Conservation (phyloP, 345 rosid genomes). For the Brassica nigra region DNA sequence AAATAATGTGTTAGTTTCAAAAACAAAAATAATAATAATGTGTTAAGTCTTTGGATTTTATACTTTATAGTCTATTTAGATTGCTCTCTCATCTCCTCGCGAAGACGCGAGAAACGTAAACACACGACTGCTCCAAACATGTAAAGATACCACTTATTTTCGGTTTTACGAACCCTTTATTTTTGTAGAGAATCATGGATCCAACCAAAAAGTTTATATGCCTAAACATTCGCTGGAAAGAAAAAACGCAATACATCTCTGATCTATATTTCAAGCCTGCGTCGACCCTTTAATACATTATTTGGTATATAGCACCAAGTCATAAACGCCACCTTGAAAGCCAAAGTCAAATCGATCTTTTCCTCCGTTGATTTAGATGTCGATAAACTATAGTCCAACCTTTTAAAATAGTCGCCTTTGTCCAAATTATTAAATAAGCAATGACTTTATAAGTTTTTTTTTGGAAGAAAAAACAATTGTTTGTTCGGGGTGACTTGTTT, state of each 20-base stretch:
- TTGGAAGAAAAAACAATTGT: neutral
- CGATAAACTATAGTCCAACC: neutral
- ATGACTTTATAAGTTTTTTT: neutral
- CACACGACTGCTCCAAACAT: too few species aligned
- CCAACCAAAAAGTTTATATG: neutral
- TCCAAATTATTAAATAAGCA: neutral
- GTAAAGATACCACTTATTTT: neutral
- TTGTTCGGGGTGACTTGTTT: neutral
- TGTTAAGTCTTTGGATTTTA: too few species aligned
- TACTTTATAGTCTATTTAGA: neutral
- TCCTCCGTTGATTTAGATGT: neutral
- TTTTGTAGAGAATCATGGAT: neutral
- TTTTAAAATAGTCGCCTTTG: conserved; percentile 4
- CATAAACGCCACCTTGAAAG: neutral
- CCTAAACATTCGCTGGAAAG: neutral
- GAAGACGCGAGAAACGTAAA: too few species aligned
- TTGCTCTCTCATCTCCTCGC: neutral
- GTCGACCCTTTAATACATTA: neutral
- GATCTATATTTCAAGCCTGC: neutral
- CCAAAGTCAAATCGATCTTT: conserved; percentile 2
- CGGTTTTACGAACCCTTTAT: neutral
- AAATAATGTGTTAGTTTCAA: too few species aligned
- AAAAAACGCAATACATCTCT: neutral
- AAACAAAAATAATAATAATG: too few species aligned
- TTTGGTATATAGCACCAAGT: neutral